Evolutionary conservation across 2,329 filamentous ascomycete genomes (phyloP).

Genomic region (Amauroascus niger): DNA sequence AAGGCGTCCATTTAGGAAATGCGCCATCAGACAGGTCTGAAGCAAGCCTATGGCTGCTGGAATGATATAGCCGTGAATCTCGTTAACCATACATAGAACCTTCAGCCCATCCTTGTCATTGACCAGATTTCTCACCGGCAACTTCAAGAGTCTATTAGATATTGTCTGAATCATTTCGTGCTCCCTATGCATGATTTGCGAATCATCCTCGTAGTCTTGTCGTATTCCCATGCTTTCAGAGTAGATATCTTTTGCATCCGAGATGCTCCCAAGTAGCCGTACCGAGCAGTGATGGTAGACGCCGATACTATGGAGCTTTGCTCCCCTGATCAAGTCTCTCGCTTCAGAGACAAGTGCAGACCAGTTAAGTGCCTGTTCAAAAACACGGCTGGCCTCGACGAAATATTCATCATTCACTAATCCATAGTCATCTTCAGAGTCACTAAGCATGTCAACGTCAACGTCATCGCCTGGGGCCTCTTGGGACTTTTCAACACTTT

Average conservation of each 20-base stretch:
- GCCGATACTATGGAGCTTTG: background rate
- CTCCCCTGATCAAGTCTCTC: conserved; percentile 1
- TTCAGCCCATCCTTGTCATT: background rate
- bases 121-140: background rate
- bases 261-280: conserved; percentile 9
- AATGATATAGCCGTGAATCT: conserved; percentile 10
- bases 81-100: background rate
- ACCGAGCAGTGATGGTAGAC: conserved; percentile 3
- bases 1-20: conserved; percentile 10
- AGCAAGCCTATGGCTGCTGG: conserved; percentile 12
- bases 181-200: background rate
- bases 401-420: conserved; percentile 9
- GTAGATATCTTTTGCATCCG: conserved; percentile 10
- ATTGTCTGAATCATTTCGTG: background rate
- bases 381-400: conserved; percentile 5
- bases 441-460: background rate
- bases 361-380: conserved; percentile 14
- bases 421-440: background rate
- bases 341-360: conserved; percentile 13
- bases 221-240: conserved; percentile 3
- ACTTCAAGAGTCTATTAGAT: background rate
- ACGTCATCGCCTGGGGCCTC: background rate
- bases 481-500: background rate
- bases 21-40: conserved; percentile 16
- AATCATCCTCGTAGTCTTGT: conserved; percentile 2